Evolutionary conservation across 1,284 basidiomycete species (phyloP).

Genomic region (Rhodotorula sp.): DNA sequence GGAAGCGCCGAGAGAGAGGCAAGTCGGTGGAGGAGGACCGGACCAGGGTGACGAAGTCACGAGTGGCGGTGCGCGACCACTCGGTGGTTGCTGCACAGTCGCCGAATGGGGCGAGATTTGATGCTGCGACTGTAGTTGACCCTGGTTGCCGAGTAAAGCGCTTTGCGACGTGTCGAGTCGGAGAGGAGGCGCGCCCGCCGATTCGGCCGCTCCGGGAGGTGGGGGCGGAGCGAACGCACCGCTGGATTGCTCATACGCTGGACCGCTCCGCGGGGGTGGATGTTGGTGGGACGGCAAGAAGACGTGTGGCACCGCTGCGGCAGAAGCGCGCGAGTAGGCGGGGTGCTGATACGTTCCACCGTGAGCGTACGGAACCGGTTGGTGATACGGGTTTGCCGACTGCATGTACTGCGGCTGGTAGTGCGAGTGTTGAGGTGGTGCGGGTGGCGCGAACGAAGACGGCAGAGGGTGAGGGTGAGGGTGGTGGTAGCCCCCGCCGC

Average conservation of each 20-base stretch:
- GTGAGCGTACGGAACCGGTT: not conserved
- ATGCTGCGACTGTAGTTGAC: not conserved
- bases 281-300: not conserved
- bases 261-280: not conserved
- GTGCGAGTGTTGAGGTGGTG: not conserved
- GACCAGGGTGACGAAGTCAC: conserved; percentile 13
- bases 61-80: not conserved
- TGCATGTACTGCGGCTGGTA: not conserved
- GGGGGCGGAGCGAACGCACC: no score
- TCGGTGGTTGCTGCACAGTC: not conserved
- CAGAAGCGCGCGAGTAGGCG: not conserved
- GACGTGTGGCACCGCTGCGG: not conserved
- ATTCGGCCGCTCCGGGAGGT: no score
- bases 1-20: conserved; percentile 1
- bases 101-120: not conserved
- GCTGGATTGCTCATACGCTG: no score
- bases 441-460: not conserved
- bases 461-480: no score
- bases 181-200: not conserved
- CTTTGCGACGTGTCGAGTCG: not conserved
- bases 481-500: no score
- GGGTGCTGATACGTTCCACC: not conserved
- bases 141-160: not conserved
- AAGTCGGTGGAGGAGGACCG: conserved; percentile 19
- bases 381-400: not conserved